These are phyloP conservation scores for Ehretia macrophylla DNA, from an alignment of 257 asterid genomes.

Conservation along the genomic window DNA sequence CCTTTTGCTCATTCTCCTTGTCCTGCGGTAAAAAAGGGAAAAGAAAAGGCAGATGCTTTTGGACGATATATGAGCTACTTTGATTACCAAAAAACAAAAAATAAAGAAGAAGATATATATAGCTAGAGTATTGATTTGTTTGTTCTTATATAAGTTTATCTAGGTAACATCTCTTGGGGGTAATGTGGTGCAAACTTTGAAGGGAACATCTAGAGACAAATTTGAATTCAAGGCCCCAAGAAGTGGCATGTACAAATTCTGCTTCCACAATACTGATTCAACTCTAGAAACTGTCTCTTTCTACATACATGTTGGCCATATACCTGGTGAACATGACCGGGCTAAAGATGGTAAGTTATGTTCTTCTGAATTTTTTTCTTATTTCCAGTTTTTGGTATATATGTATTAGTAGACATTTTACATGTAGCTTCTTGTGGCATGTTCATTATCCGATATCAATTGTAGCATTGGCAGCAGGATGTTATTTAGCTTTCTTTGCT, in stretches of 20 bases:
- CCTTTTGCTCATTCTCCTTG: too few relatives aligned
- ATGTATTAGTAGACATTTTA: too few relatives aligned
- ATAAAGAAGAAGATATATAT: neutral
- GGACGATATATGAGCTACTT: too few relatives aligned
- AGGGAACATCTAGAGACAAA: constrained; percentile 67
- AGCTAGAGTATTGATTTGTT: neutral
- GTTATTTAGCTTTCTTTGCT: too few relatives aligned
- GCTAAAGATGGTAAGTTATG: constrained; percentile 75
- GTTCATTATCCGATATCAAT: too few relatives aligned
- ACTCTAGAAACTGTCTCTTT: constrained; percentile 78
- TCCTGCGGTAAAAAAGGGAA: too few relatives aligned
- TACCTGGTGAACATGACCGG: constrained; percentile 65
- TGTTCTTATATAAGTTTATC: constrained; percentile 20
- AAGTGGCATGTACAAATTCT: constrained; percentile 84
- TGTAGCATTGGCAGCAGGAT: too few relatives aligned
- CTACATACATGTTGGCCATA: constrained; percentile 79
- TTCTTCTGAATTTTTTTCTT: constrained; percentile 5
- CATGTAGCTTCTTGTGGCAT: too few relatives aligned
- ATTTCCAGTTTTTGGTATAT: neutral
- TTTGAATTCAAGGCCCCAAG: constrained; percentile 73
- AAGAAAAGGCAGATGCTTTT: too few relatives aligned
- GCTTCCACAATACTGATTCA: constrained; percentile 72
- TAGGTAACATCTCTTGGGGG: constrained; percentile 71
- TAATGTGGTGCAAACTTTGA: constrained; percentile 39
- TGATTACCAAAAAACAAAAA: too few relatives aligned